Evolutionary conservation across 768 basidiomycete species (phyloP), one percentile per base, ranked within the genome.

Genomic region (Russula compacta): DNA sequence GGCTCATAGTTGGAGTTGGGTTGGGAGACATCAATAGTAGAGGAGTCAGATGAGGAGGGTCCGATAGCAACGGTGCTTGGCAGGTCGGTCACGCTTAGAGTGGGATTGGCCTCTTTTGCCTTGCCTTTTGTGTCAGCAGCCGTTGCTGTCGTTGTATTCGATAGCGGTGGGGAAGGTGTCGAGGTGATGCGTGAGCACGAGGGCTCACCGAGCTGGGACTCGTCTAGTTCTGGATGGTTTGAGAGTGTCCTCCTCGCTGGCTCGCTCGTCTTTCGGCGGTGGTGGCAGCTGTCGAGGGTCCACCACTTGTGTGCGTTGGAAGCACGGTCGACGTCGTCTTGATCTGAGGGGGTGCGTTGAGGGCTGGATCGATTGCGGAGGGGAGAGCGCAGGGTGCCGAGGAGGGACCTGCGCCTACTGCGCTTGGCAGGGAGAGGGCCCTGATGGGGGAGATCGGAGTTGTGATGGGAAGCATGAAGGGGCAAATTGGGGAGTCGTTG

Each of bases 361-460:
- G 43, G 17, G 11, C 42, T 43, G 9, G 11, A 52, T 17, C 19
- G 21, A 8, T n/a, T 44, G 32, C 54, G 56, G 44, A 62, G 43
- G 0, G 60, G 60, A 7, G 60, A 62, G 14, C 60, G 49, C 3
- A 64, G 51, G 33, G 54, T 57, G 44, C 51, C 46, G 50, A 64
- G 60, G 39, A 64, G 32, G 39, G 61, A 63, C 40, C 39, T 56
- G 40, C 55, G 55, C 8, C n/a, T 14, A 11, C 19, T 61, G 21
- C 49, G 49, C 60, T 64, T 56, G 8, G 48, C 17, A 11, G 59
- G 52, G 53, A 61, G 53, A 35, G 62, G 21, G 1, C 21, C 1
- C 19, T 61, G 60, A 61, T 61, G 43, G 35, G 50, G 38, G 6
- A 61, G 60, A 61, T 61, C 60, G 35, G 62, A 44, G 63, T 39